Evolutionary conservation across 495 filamentous ascomycete genomes (phyloP).

Genomic region (Penicillium paxilli): DNA sequence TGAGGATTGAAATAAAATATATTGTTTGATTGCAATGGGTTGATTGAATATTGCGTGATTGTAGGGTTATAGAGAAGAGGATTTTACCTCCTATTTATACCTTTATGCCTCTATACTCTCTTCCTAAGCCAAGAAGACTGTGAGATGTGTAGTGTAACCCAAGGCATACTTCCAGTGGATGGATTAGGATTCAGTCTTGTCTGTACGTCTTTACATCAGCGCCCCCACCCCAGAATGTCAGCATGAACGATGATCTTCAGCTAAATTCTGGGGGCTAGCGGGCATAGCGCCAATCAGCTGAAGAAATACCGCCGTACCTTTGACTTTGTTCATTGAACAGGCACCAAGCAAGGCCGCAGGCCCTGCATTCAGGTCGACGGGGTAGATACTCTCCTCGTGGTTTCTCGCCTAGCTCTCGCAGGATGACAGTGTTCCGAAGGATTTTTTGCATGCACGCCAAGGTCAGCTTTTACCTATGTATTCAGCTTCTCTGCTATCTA

Average conservation of each 20-base stretch:
- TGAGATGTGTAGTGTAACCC: background rate
- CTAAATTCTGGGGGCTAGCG: too few relatives aligned
- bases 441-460: background rate
- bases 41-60: background rate
- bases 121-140: background rate
- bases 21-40: background rate
- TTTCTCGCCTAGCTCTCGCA: background rate
- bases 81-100: background rate
- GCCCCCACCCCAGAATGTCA: background rate
- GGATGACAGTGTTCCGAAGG: background rate
- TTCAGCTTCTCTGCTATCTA: too few relatives aligned
- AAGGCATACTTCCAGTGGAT: background rate
- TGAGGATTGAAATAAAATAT: background rate
- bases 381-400: background rate
- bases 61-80: background rate
- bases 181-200: background rate
- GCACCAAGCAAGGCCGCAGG: too few relatives aligned
- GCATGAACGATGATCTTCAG: background rate
- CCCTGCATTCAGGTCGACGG: background rate
- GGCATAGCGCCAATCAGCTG: too few relatives aligned
- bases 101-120: background rate
- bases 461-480: background rate
- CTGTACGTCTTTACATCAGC: background rate
- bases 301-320: too few relatives aligned
- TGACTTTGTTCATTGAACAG: too few relatives aligned